Conservation (phyloP, 371 early-diverging fungal species). For the Mucor ambiguus region DNA sequence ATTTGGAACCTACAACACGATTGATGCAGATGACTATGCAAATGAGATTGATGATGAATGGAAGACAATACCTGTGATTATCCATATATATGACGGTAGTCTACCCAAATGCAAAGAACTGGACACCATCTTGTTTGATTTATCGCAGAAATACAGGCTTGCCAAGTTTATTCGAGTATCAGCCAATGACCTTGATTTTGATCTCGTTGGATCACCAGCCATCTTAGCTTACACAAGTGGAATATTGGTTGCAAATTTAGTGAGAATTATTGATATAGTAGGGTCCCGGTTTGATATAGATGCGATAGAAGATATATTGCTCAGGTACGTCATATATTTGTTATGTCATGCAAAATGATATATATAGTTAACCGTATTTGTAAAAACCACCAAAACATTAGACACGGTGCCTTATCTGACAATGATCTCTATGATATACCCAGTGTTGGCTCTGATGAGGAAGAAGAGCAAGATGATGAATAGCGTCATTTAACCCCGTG, state of each 20-base stretch:
- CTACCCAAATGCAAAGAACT: slow-evolving; percentile 41
- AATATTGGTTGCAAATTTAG: slow-evolving; percentile 50
- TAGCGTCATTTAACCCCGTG: slow-evolving; percentile 7
- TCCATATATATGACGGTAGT: slow-evolving; percentile 53
- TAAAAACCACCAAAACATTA: slow-evolving; percentile 13
- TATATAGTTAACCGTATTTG: slow-evolving; percentile 3
- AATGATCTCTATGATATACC: slow-evolving; percentile 39
- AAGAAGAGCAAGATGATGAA: not conserved
- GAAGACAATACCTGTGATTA: slow-evolving; percentile 44
- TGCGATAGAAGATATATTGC: slow-evolving; percentile 40
- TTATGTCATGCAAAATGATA: slow-evolving; percentile 16
- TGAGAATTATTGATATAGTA: slow-evolving; percentile 50
- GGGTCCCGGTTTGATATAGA: slow-evolving; percentile 40
- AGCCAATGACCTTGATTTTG: slow-evolving; percentile 54
- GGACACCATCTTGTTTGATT: slow-evolving; percentile 33
- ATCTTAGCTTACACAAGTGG: slow-evolving; percentile 54
- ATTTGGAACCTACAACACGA: slow-evolving; percentile 47
- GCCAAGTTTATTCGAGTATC: slow-evolving; percentile 55
- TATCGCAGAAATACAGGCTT: slow-evolving; percentile 48
- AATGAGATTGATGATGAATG: slow-evolving; percentile 52
- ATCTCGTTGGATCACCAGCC: slow-evolving; percentile 57
- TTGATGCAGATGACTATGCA: slow-evolving; percentile 46
- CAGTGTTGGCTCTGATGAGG: not conserved
- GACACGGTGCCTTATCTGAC: slow-evolving; percentile 40
- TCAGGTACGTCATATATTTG: slow-evolving; percentile 34